These are phyloP conservation scores for Aureobasidium musti DNA, from an alignment of 2,329 filamentous ascomycete genomes.

Conservation along the genomic window DNA sequence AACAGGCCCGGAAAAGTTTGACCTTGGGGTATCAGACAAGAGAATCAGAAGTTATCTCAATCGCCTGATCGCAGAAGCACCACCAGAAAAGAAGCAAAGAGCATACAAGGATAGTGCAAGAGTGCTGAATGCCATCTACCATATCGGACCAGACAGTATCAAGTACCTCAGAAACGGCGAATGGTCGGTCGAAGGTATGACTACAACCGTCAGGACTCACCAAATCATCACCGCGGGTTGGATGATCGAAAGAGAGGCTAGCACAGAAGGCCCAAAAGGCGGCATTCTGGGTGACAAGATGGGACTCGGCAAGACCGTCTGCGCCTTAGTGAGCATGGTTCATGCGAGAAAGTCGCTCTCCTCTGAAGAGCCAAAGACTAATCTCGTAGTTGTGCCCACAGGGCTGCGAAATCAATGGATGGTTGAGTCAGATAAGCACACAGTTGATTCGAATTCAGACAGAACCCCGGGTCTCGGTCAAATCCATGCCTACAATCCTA, in stretches of 20 bases:
- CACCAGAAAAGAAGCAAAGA: background rate
- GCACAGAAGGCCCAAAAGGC: background rate
- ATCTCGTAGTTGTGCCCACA: background rate
- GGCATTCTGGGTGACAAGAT: background rate
- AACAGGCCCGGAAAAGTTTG: background rate
- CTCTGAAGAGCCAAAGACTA: background rate
- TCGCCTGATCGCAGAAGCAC: background rate
- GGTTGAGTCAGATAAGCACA: background rate
- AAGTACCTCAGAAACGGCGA: background rate
- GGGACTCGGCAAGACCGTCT: background rate
- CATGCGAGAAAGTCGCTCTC: background rate
- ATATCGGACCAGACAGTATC: background rate
- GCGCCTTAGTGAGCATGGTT: background rate
- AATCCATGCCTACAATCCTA: background rate
- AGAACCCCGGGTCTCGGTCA: background rate
- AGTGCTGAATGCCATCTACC: background rate
- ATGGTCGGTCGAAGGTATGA: background rate
- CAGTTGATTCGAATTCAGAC: background rate
- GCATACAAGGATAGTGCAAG: background rate
- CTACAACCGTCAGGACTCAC: background rate
- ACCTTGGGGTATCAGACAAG: background rate
- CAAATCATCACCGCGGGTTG: background rate
- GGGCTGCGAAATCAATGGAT: background rate
- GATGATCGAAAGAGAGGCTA: background rate
- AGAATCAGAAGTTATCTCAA: background rate